Evolutionary conservation across 805 yeast genomes (phyloP).

Genomic region (Pichia californica): DNA sequence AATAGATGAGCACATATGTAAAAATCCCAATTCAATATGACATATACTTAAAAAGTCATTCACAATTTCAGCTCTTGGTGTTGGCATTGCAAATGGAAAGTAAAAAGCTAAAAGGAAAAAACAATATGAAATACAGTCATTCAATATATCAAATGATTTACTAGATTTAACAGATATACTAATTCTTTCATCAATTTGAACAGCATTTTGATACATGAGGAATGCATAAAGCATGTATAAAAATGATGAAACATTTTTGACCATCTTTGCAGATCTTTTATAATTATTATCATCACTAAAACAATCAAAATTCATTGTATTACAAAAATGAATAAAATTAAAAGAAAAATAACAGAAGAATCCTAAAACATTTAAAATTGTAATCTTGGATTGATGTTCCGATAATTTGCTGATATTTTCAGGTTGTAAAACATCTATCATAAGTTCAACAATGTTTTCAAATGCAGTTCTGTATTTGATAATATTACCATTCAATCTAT

Average conservation of each 20-base stretch:
- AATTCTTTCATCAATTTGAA: slow-evolving; percentile 30
- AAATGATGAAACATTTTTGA: slow-evolving; percentile 12
- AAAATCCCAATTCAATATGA: slow-evolving; percentile 68
- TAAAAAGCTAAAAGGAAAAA: slow-evolving; percentile 35
- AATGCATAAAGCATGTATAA: slow-evolving; percentile 43
- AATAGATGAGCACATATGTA: slow-evolving; percentile 62
- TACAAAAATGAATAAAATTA: slow-evolving; percentile 2
- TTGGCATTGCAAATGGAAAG: slow-evolving; percentile 20
- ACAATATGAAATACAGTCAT: slow-evolving; percentile 37
- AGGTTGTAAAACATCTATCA: slow-evolving; percentile 33
- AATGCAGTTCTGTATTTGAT: slow-evolving; percentile 43
- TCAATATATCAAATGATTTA: slow-evolving; percentile 38
- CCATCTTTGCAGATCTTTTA: background rate
- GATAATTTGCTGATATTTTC: slow-evolving; percentile 19
- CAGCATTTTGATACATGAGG: slow-evolving; percentile 47
- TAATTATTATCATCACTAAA: background rate
- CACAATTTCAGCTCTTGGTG: slow-evolving; percentile 21
- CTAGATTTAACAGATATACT: slow-evolving; percentile 40
- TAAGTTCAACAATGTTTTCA: slow-evolving; percentile 41
- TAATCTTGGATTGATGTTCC: slow-evolving; percentile 32
- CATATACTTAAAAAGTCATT: slow-evolving; percentile 48
- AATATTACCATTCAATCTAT: slow-evolving; percentile 28
- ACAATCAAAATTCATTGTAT: background rate
- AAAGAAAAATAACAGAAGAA: slow-evolving; percentile 35
- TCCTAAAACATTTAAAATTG: slow-evolving; percentile 45